These are phyloP conservation scores for Poa pratensis DNA, from an alignment of 176 grass and related monocot genomes.

Conservation along the genomic window DNA sequence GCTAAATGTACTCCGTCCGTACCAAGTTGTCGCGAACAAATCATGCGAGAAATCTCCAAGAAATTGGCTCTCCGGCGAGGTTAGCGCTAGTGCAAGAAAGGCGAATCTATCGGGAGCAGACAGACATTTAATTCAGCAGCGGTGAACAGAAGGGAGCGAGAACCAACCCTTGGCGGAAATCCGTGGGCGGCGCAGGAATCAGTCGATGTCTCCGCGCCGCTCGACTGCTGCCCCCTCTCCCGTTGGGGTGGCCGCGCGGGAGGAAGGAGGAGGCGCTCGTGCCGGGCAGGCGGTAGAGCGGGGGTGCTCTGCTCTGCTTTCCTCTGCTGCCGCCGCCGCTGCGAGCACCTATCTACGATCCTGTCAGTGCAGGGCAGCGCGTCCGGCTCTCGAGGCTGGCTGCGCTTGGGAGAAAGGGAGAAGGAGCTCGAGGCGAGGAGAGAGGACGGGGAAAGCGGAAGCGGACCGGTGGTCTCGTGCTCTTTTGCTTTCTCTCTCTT, in stretches of 20 bases:
- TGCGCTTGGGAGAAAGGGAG: background rate
- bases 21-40: background rate
- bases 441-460: background rate
- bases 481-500: background rate
- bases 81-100: background rate
- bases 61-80: background rate
- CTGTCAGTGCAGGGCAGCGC: background rate
- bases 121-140: background rate
- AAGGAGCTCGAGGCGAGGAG: background rate
- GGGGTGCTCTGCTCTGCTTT: background rate
- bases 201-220: background rate
- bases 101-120: background rate
- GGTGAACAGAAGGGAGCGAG: background rate
- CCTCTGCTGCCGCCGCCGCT: background rate
- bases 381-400: background rate
- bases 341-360: background rate
- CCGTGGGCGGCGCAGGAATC: conserved; percentile 10
- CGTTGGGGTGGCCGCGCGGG: background rate
- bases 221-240: background rate
- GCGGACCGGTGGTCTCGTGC: background rate
- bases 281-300: too few relatives aligned
- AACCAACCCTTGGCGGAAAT: conserved; percentile 41
- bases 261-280: background rate
- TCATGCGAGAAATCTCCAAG: background rate
- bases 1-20: background rate